phyloP scores from a whole-genome alignment of 192 early-diverging fungal genomes.

The Borealophlyctis nickersoniae region DNA sequence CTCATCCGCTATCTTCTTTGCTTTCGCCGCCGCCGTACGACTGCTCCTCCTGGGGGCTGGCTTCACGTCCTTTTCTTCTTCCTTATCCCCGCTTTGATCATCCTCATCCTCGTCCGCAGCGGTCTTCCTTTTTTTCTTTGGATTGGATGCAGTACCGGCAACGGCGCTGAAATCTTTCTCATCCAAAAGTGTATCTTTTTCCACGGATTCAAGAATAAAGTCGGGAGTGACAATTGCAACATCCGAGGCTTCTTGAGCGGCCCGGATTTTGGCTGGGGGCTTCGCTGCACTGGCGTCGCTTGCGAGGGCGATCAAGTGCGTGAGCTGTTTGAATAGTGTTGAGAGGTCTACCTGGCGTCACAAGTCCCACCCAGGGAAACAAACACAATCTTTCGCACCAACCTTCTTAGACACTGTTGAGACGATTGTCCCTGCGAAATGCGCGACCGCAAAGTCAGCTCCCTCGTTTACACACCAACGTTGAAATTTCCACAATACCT shows the following conservation, averaged over 20 bases:
- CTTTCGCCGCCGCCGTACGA: too few species aligned
- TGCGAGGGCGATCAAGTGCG: slow-evolving; percentile 16
- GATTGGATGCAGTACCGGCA: too few species aligned
- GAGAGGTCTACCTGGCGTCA: too few species aligned
- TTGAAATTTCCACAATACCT: too few species aligned
- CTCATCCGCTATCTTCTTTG: too few species aligned
- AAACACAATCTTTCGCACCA: background rate
- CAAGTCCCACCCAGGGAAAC: too few species aligned
- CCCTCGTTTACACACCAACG: too few species aligned
- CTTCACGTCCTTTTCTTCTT: too few species aligned
- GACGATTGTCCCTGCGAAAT: background rate
- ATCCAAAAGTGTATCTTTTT: background rate
- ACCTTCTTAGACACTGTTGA: background rate
- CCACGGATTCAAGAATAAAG: slow-evolving; percentile 9
- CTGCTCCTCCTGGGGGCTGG: too few species aligned
- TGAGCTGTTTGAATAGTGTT: slow-evolving; percentile 13
- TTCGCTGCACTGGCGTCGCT: slow-evolving; percentile 13
- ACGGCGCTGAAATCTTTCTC: background rate
- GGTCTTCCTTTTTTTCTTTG: background rate
- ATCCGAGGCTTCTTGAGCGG: slow-evolving; percentile 4
- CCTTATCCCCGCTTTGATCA: too few species aligned
- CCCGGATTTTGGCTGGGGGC: slow-evolving; percentile 6
- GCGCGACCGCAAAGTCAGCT: too few species aligned
- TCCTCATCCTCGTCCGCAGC: background rate
- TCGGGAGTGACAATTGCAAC: slow-evolving; percentile 10